These are phyloP conservation scores for Tetrahymena malaccensis DNA, from an alignment of 73 alveolate genomes.

Conservation along the genomic window DNA sequence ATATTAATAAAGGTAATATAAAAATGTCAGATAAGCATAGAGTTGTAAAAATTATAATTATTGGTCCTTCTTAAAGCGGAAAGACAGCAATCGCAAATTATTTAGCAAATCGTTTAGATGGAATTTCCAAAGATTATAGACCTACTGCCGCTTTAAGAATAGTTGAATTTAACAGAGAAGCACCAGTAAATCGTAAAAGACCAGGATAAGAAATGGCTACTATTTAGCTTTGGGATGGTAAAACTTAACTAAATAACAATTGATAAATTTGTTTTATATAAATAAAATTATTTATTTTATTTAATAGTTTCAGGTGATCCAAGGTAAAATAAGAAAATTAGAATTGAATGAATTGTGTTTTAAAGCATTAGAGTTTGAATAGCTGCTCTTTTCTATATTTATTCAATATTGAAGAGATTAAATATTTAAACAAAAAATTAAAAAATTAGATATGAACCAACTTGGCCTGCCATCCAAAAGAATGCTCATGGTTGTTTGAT, in stretches of 20 bases:
- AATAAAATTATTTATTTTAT: not conserved
- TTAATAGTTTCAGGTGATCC: conserved; percentile 13
- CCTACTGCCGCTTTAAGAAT: conserved; percentile 63
- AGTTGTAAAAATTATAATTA: conserved; percentile 47
- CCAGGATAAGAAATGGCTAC: conserved; percentile 56
- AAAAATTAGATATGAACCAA: conserved; percentile 50
- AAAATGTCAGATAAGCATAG: conserved; percentile 1
- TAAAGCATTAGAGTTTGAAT: not conserved
- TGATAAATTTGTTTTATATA: not conserved
- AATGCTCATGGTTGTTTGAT: conserved; percentile 62
- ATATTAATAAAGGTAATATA: not conserved
- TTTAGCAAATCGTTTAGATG: conserved; percentile 67
- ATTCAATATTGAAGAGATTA: not conserved
- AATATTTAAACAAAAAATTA: not conserved
- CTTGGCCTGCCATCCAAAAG: conserved; percentile 71
- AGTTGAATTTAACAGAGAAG: conserved; percentile 70
- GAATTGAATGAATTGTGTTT: not conserved
- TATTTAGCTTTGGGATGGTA: conserved; percentile 67
- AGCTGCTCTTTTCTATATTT: not conserved
- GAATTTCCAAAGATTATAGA: conserved; percentile 48
- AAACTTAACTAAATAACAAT: not conserved
- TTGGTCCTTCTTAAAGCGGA: conserved; percentile 70
- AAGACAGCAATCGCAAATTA: conserved; percentile 60
- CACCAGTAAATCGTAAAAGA: conserved; percentile 63
- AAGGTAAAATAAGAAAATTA: not conserved